These are phyloP conservation scores for Kuraishia molischiana DNA, from an alignment of 805 yeast genomes.

Conservation along the genomic window DNA sequence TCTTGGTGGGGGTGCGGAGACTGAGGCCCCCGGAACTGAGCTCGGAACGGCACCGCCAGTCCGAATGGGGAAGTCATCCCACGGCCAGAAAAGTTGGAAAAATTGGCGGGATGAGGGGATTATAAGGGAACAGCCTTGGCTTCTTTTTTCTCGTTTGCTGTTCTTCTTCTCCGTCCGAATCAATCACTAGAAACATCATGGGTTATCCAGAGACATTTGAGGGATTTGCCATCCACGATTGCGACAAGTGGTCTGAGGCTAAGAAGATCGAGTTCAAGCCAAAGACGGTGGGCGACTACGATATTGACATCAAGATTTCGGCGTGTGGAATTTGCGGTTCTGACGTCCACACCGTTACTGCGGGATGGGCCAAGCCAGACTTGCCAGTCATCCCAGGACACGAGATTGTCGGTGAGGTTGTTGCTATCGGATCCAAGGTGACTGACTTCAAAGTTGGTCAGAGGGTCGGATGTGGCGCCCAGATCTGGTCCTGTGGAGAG, in stretches of 20 bases:
- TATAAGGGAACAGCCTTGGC: too few species aligned
- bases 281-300: constrained; percentile 23
- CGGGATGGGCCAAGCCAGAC: constrained; percentile 34
- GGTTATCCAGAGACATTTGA: constrained; percentile 25
- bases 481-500: constrained; percentile 45
- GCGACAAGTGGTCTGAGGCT: constrained; percentile 22
- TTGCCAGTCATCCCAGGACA: constrained; percentile 42
- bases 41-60: too few species aligned
- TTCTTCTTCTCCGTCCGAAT: too few species aligned
- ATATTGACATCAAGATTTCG: constrained; percentile 26
- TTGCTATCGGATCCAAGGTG: constrained; percentile 50
- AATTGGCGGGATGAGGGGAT: too few species aligned
- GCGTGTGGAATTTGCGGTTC: constrained; percentile 52
- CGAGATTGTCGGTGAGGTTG: constrained; percentile 53
- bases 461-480: constrained; percentile 77
- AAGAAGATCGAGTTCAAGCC: constrained; percentile 21
- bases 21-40: too few species aligned
- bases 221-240: constrained; percentile 27
- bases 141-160: too few species aligned
- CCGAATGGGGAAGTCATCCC: too few species aligned
- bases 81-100: too few species aligned
- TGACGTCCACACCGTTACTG: constrained; percentile 41
- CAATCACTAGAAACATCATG: too few species aligned
- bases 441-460: constrained; percentile 50
- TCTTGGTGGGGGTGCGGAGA: too few species aligned